Evolutionary conservation across 2,329 filamentous ascomycete species (phyloP), one percentile per base, ranked within the genome.

Genomic region (Exophiala viscosa): DNA sequence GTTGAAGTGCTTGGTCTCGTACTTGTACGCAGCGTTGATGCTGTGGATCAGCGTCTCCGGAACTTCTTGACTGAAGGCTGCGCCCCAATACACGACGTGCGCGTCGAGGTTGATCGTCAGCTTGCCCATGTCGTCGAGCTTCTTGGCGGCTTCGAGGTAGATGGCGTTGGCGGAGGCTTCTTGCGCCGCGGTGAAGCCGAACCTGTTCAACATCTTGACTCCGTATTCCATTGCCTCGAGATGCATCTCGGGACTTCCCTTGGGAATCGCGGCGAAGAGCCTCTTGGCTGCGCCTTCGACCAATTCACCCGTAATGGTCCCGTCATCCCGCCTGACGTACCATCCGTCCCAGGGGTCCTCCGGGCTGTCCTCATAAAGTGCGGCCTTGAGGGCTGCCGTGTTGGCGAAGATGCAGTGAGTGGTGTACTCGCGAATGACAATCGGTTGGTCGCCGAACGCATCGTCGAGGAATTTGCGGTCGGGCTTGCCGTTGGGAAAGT

Each of bases 161-260:
- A 56, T 34, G 13, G 54, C 42, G 28, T 56, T 56, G 15, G 54
- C 54, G 11, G 54, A 56, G 7, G 54, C 54, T 36, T 56, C 54
- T 17, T 56, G 54, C 35, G 39, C 45, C 10, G 49, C 38, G 7
- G 54, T 56, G 44, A 56, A 45, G 18, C 54, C 54, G 20, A 44
- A 52, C 3, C 64, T 62, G 11, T 62, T 66, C 1, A 62, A 61
- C 11, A 64, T 60, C 11, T 57, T 58, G 3, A 68, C 53, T 2
- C 65, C 65, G 10, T 65, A 64, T 8, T 57, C 52, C 3, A 69
- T 55, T 3, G 49, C 54, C 35, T 53, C 45, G 28, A 52, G 35
- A 18, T 52, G 49, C 18, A 45, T 41, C n/a, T 48, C 47, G 5
- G 50, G 36, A 9, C 44, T 36, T 3, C 40, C 45, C 36, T 52